A percentile compares a stretch with the other conserved stretches of the same genome.
phyloP scores from a whole-genome alignment of 2,329 filamentous ascomycete species.

The Fusarium sp. region DNA sequence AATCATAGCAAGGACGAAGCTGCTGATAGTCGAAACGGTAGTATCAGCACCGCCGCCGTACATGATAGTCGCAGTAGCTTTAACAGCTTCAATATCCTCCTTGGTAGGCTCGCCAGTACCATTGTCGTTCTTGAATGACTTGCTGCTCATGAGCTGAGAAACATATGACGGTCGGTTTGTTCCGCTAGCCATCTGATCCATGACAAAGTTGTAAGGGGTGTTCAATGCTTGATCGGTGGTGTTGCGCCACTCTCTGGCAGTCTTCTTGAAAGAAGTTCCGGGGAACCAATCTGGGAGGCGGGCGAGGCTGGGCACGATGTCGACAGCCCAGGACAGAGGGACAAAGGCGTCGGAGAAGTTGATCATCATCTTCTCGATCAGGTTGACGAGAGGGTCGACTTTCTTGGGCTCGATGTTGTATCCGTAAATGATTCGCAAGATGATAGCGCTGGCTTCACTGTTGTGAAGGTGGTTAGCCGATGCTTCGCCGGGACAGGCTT shows the following conservation, averaged over 20 bases:
- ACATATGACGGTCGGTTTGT: conserved; percentile 41
- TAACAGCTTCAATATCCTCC: conserved; percentile 39
- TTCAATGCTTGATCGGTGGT: conserved; percentile 29
- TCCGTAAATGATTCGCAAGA: conserved; percentile 45
- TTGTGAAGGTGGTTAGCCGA: not conserved
- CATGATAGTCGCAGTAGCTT: conserved; percentile 39
- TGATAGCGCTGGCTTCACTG: conserved; percentile 44
- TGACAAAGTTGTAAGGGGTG: conserved; percentile 46
- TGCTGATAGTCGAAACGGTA: conserved; percentile 38
- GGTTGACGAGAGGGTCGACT: conserved; percentile 43
- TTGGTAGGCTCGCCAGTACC: not conserved
- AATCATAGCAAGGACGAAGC: conserved; percentile 42
- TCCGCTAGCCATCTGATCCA: conserved; percentile 38
- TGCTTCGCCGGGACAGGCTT: too few relatives aligned
- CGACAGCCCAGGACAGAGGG: conserved; percentile 48
- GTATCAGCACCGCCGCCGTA: conserved; percentile 47
- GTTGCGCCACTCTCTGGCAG: conserved; percentile 40
- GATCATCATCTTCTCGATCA: conserved; percentile 44
- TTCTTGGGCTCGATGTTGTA: conserved; percentile 46
- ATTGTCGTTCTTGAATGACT: conserved; percentile 18
- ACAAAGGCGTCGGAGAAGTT: conserved; percentile 43
- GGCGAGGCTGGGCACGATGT: conserved; percentile 45
- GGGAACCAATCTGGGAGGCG: conserved; percentile 46
- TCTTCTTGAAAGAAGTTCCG: conserved; percentile 45
- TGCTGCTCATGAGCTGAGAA: conserved; percentile 35